Percentiles rank a stretch among this genome's conserved stretches.
These are phyloP conservation scores for Agaricales sp. DNA, from an alignment of 1,284 basidiomycete species.

Conservation along the genomic window DNA sequence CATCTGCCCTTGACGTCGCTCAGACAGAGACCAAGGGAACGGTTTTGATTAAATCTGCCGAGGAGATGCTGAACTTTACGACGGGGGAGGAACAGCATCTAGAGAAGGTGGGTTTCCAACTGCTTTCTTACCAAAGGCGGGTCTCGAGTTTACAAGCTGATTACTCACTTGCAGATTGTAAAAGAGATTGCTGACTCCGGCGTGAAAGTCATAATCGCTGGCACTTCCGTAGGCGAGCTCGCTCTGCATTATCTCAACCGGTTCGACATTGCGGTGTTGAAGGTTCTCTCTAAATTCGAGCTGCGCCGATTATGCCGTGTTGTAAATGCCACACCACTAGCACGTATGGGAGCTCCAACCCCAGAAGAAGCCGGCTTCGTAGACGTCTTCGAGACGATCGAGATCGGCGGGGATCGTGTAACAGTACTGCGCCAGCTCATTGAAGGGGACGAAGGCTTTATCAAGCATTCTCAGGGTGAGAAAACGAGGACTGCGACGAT, in stretches of 20 bases:
- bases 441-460: conserved; percentile 48
- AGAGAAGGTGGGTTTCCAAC: conserved; percentile 60
- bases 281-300: conserved; percentile 98
- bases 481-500: conserved; percentile 85
- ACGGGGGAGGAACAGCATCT: conserved; percentile 92
- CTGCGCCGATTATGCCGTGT: conserved; percentile 90
- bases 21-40: conserved; percentile 99
- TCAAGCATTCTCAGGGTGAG: conserved; percentile 40
- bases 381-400: conserved; percentile 91
- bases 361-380: conserved; percentile 94
- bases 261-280: conserved; percentile 89
- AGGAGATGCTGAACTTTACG: conserved; percentile 96
- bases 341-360: conserved; percentile 91
- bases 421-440: conserved; percentile 89
- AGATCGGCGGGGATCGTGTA: conserved; percentile 96
- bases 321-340: conserved; percentile 92
- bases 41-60: conserved; percentile 90
- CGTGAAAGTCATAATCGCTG: conserved; percentile 90
- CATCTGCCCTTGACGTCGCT: conserved; percentile 83
- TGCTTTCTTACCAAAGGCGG: conserved; percentile 1
- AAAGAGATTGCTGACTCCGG: conserved; percentile 96
- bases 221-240: conserved; percentile 89
- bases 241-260: conserved; percentile 97
- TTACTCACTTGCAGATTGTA: conserved; percentile 63
- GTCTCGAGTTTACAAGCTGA: background rate